A percentile compares a stretch with the other conserved stretches of the same genome.
phyloP scores from a whole-genome alignment of 2,329 filamentous ascomycete genomes.

The Calonectria hongkongensis region DNA sequence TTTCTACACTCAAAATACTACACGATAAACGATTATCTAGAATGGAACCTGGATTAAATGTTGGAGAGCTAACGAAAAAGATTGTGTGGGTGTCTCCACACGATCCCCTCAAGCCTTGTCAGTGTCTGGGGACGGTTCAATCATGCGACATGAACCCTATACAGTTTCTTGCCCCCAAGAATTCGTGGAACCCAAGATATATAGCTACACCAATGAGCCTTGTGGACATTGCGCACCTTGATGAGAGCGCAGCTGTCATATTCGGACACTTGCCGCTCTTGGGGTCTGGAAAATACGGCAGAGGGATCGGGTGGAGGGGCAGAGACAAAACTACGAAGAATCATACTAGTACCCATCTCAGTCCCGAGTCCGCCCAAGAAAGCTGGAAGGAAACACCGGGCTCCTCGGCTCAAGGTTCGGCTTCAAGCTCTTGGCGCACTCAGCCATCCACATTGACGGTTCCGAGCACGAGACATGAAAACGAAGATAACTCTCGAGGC shows the following conservation, averaged over 20 bases:
- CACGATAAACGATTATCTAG: conserved; percentile 17
- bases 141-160: conserved; percentile 30
- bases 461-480: not conserved
- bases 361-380: not conserved
- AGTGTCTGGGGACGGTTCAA: not conserved
- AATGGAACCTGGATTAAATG: conserved; percentile 21
- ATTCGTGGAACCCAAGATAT: conserved; percentile 32
- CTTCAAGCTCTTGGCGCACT: not conserved
- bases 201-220: not conserved
- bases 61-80: conserved; percentile 32
- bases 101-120: not conserved
- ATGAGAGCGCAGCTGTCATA: not conserved
- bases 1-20: not conserved
- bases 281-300: not conserved
- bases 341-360: not conserved
- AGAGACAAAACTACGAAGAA: not conserved
- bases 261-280: conserved; percentile 9
- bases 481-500: not conserved
- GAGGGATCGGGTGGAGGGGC: not conserved
- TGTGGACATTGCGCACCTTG: not conserved
- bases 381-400: not conserved
- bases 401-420: not conserved
- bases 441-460: not conserved
- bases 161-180: conserved; percentile 34
- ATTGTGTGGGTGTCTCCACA: conserved; percentile 14